A percentile compares a stretch with the other conserved stretches of the same genome.
Evolutionary conservation across 176 grass and related monocot species (phyloP).

Genomic region (Guadua angustifolia): DNA sequence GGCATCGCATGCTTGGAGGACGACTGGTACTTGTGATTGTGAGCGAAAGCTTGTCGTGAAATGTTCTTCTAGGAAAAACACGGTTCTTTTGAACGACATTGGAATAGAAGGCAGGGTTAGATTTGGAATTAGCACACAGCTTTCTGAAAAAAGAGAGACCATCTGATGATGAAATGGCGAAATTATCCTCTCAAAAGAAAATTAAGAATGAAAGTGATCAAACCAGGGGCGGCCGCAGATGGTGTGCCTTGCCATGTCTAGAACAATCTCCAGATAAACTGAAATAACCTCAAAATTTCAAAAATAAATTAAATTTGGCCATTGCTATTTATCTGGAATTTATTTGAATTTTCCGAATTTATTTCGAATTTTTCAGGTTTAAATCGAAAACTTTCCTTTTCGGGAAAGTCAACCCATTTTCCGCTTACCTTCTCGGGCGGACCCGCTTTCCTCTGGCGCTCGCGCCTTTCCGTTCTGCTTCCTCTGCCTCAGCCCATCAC

Average conservation of each 20-base stretch:
- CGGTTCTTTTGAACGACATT: background rate
- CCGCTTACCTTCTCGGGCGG: no score
- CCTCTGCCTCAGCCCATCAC: no score
- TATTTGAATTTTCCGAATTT: no score
- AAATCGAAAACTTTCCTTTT: no score
- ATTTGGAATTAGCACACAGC: background rate
- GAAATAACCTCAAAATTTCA: no score
- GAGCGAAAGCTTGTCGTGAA: constrained; percentile 8
- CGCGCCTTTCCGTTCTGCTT: no score
- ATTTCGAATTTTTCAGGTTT: no score
- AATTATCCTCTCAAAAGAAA: background rate
- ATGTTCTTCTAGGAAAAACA: background rate
- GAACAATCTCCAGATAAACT: background rate
- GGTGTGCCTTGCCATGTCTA: background rate
- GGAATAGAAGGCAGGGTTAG: background rate
- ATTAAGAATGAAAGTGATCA: background rate
- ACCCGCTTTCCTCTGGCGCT: no score
- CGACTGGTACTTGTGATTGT: background rate
- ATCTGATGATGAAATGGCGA: background rate
- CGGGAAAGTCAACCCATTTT: no score
- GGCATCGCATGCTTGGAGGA: background rate
- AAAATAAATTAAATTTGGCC: no score
- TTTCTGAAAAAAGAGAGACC: background rate
- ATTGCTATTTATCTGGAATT: no score
- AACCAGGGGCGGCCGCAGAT: constrained; percentile 10